Base-by-base conservation (phyloP, 768 basidiomycete species). In the Phallus indusiatus region DNA sequence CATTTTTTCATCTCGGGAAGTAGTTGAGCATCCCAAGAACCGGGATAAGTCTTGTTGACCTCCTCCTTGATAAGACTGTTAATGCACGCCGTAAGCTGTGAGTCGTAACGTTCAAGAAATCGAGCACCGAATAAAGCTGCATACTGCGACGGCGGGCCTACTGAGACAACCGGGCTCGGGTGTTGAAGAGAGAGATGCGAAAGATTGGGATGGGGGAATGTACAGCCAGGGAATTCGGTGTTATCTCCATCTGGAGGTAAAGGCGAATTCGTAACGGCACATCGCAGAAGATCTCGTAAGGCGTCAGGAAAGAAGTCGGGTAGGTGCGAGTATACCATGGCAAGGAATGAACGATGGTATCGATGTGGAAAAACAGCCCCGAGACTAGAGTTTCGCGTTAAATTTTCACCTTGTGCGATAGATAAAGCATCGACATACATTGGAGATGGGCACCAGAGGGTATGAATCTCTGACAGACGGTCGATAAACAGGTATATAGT, bases 1-100 rank as follows among this genome's bases (percentile, higher is more conserved):
- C 92, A 94, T 17, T 75, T 69, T 53, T 86, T 75, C 61, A 93
- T 71, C 1, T 69, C 74, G 2, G 76, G 75, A 59, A 94, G 67
- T 75, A 86, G 77, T 6, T 82, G 80, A 53, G 75, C 78, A 35
- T 78, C 78, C 89, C 90, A 95, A 64, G 81, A 79, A 2, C 78
- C 82, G 10, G 80, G 72, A 66, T 88, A 92, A 2, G 79, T 81
- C 60, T 76, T 76, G 59, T 79, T 56, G 0, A 96, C 86, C 60
- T 89, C 78, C 5, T 74, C 68, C 67, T 94, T 90, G 62, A 99
- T 94, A 64, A 84, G 82, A 66, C 89, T 87, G 63, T 93, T 92
- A 24, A 90, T 89, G 4, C 94, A 86, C 53, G 83, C 84, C 18
- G 88, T 83, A 28, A 97, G 82, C 59, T 93, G 80, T 6, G 83